Evolutionary conservation across 345 rosid genomes (phyloP).

Genomic region (Anacardium occidentale): DNA sequence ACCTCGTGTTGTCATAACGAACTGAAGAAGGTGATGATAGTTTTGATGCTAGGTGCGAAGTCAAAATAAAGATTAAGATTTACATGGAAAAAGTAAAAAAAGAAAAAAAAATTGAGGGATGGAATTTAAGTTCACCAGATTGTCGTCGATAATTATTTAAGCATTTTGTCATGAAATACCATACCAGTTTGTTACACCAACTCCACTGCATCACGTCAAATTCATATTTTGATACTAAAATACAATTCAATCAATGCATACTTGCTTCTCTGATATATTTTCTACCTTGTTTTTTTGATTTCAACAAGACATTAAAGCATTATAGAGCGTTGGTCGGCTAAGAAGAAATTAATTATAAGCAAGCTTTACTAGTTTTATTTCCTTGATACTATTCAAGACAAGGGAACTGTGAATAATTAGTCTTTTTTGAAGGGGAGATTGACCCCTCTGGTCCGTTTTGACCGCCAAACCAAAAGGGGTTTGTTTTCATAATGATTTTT

Average conservation of each 20-base stretch:
- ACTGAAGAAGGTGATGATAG: constrained; percentile 15
- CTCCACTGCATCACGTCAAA: background rate
- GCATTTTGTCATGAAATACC: background rate
- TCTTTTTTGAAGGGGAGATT: background rate
- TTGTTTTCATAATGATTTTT: background rate
- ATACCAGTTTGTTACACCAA: constrained; percentile 10
- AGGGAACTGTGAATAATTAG: background rate
- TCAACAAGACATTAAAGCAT: constrained; percentile 11
- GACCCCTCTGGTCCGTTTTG: background rate
- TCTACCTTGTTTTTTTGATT: background rate
- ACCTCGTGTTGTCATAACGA: constrained; percentile 4
- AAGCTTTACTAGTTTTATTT: background rate
- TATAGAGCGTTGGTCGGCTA: background rate
- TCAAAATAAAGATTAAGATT: constrained; percentile 20
- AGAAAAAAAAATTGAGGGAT: too few relatives aligned
- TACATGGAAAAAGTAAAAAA: too few relatives aligned
- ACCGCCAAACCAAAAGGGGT: background rate
- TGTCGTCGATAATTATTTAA: background rate
- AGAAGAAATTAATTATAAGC: background rate
- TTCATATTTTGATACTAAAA: background rate
- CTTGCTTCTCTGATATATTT: background rate
- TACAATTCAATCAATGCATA: background rate
- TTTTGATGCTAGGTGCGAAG: constrained; percentile 20
- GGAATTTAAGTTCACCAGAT: background rate
- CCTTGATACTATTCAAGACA: background rate